phyloP scores from a whole-genome alignment of 768 basidiomycete genomes.

The Tulasnella sp. region DNA sequence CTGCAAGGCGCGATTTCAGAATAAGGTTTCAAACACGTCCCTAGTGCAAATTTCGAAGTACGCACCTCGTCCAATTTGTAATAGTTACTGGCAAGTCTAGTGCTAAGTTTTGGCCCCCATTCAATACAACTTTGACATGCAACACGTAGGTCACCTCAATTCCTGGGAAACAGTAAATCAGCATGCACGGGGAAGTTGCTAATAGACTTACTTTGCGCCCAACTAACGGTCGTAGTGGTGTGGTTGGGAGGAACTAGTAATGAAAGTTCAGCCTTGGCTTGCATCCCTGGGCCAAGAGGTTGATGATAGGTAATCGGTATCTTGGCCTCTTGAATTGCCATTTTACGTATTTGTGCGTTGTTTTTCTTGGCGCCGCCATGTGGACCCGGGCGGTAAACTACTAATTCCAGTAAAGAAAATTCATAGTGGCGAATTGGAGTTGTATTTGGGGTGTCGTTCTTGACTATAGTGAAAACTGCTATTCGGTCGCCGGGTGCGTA shows the following conservation, averaged over 20 bases:
- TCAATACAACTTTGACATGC: constrained; percentile 63
- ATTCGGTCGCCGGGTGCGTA: constrained; percentile 80
- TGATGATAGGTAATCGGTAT: constrained; percentile 43
- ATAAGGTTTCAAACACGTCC: background rate
- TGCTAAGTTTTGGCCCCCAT: constrained; percentile 45
- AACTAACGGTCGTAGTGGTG: constrained; percentile 66
- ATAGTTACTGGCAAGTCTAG: constrained; percentile 70
- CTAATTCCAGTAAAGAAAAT: constrained; percentile 62
- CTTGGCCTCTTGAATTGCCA: constrained; percentile 55
- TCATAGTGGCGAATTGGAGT: constrained; percentile 75
- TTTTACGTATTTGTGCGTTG: constrained; percentile 41
- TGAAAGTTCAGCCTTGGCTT: constrained; percentile 57
- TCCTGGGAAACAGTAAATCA: constrained; percentile 3
- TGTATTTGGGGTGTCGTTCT: constrained; percentile 53
- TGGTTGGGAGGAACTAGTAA: constrained; percentile 60
- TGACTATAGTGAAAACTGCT: constrained; percentile 53
- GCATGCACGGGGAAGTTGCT: constrained; percentile 13
- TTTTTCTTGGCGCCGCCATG: constrained; percentile 38
- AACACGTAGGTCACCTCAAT: constrained; percentile 77
- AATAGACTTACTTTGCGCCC: constrained; percentile 43
- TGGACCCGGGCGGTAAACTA: constrained; percentile 49
- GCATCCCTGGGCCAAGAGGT: constrained; percentile 59
- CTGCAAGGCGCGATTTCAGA: constrained; percentile 27
- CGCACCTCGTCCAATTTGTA: constrained; percentile 76
- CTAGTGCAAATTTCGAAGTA: constrained; percentile 10